These are phyloP conservation scores for Toxicodendron radicans DNA, from an alignment of 345 rosid species.

Conservation along the genomic window DNA sequence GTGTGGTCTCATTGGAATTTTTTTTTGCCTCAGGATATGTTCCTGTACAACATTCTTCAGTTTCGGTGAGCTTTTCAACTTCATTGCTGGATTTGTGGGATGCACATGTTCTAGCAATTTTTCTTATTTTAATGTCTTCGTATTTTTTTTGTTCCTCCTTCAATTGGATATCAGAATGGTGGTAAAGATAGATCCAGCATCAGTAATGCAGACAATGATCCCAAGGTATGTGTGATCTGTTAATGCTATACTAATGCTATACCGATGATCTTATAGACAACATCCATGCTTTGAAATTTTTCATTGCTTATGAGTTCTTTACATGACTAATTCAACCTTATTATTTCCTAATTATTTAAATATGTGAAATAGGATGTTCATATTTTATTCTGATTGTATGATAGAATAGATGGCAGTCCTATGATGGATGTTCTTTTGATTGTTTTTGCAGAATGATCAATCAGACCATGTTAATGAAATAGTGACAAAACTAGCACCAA, in stretches of 20 bases:
- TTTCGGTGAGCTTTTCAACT: slow-evolving; percentile 48
- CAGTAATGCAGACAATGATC: not conserved
- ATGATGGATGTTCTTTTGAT: slow-evolving; percentile 11
- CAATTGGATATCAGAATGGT: slow-evolving; percentile 30
- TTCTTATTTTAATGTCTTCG: not conserved
- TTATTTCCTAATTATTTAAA: not conserved
- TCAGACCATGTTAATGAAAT: slow-evolving; percentile 47
- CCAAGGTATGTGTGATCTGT: not conserved
- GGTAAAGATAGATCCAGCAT: slow-evolving; percentile 14
- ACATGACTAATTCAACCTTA: not conserved
- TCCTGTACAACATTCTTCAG: slow-evolving; percentile 44
- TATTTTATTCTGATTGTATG: slow-evolving; percentile 1
- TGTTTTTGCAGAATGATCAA: slow-evolving; percentile 44
- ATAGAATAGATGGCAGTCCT: slow-evolving; percentile 2
- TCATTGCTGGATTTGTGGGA: not conserved
- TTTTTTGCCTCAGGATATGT: slow-evolving; percentile 45
- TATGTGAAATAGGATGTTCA: not conserved
- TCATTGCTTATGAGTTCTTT: not conserved
- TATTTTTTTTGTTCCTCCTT: slow-evolving; percentile 3
- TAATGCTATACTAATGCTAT: too few species aligned
- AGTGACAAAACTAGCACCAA: slow-evolving; percentile 45
- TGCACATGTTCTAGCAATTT: not conserved
- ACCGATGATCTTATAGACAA: not conserved
- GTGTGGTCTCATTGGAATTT: not conserved
- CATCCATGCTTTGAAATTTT: not conserved